Percentiles rank a stretch among this genome's conserved stretches.
phyloP scores from a whole-genome alignment of 2,329 filamentous ascomycete species.

The Talaromyces sp. region DNA sequence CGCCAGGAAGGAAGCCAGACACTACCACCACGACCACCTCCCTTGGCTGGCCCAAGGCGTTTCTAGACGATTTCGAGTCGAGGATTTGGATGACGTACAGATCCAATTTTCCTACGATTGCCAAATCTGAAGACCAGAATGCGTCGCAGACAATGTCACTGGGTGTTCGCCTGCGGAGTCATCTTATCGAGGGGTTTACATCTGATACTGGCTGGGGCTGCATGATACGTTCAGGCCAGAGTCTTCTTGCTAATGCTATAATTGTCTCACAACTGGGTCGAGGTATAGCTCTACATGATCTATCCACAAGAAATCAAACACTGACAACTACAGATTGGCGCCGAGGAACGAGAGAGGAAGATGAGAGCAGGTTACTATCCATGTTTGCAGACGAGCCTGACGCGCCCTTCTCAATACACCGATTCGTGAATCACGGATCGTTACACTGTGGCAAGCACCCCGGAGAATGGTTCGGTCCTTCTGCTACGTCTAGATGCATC shows the following conservation, averaged over 20 bases:
- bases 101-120: constrained; percentile 76
- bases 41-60: constrained; percentile 72
- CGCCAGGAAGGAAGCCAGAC: neutral
- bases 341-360: constrained; percentile 49
- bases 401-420: constrained; percentile 91
- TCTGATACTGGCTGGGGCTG: constrained; percentile 97
- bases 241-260: constrained; percentile 81
- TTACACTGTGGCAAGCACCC: constrained; percentile 86
- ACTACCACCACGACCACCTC: constrained; percentile 1
- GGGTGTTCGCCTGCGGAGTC: constrained; percentile 74
- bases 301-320: neutral
- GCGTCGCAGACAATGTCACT: constrained; percentile 70
- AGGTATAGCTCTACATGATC: constrained; percentile 46
- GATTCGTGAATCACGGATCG: constrained; percentile 85
- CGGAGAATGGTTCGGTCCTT: constrained; percentile 98
- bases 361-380: constrained; percentile 67
- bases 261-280: constrained; percentile 68
- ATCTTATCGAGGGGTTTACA: constrained; percentile 75
- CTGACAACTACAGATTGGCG: constrained; percentile 63
- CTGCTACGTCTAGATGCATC: constrained; percentile 88
- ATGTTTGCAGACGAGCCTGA: constrained; percentile 81
- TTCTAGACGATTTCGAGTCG: constrained; percentile 89
- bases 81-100: constrained; percentile 96
- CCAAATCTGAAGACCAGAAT: constrained; percentile 69
- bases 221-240: constrained; percentile 97